phyloP scores from a whole-genome alignment of 345 rosid species.

The Bretschneidera sinensis region DNA sequence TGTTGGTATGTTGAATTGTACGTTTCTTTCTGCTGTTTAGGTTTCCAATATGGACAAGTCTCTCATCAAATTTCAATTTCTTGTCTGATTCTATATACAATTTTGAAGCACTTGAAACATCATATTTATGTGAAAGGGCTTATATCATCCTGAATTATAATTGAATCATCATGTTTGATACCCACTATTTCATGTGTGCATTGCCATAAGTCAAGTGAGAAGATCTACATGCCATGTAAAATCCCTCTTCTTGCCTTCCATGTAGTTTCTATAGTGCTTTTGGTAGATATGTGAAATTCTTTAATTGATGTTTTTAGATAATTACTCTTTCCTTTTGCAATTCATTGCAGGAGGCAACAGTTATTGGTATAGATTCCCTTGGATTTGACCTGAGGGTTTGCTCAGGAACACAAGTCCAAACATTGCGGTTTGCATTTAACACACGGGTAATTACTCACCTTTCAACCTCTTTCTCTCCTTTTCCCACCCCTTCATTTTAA shows the following conservation, averaged over 20 bases:
- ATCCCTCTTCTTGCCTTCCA: constrained; percentile 1
- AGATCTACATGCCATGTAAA: background rate
- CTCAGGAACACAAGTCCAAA: constrained; percentile 74
- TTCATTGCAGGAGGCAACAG: constrained; percentile 57
- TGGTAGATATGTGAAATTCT: background rate
- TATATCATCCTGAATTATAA: too few relatives aligned
- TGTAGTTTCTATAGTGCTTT: background rate
- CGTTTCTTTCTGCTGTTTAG: background rate
- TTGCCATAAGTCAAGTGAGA: too few relatives aligned
- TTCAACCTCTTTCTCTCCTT: background rate
- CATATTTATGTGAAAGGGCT: background rate
- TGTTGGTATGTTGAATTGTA: too few relatives aligned
- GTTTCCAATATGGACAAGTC: background rate
- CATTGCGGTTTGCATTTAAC: constrained; percentile 68
- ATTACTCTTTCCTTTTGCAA: background rate
- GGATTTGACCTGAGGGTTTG: constrained; percentile 87
- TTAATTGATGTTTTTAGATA: background rate
- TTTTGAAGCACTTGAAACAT: background rate
- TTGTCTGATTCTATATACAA: background rate
- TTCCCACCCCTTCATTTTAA: background rate
- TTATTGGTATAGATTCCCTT: constrained; percentile 64
- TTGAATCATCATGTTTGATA: too few relatives aligned
- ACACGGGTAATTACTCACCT: constrained; percentile 46
- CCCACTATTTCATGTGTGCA: too few relatives aligned
- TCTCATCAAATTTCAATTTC: background rate